Base-by-base conservation (phyloP, 176 grass and related monocot genomes). In the Eragrostis nindensis region DNA sequence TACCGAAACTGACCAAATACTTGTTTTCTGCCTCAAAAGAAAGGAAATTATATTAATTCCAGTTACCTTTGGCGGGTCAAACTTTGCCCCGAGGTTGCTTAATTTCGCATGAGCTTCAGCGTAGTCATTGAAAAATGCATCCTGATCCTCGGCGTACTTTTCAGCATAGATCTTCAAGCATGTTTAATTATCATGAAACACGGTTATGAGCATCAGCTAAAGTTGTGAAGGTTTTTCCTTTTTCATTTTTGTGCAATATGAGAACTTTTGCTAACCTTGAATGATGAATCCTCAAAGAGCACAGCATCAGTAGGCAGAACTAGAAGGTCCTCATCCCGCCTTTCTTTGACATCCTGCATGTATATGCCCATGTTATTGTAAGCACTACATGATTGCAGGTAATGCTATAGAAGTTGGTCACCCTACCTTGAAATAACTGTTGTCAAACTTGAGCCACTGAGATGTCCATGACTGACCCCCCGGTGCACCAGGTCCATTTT, bases 61-160 rank as follows among this genome's bases (percentile, higher is more conserved):
- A 45, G 25, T 36, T 86, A 94, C 95, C 90, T 92, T 91, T 50
- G 92, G 85, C 57, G 86, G 95, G 73, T 94, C 77, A 83, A 94
- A 98, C 71, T 91, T 98, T 19, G 95, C 86, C 22, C 95, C 95
- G 3, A 94, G 90, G 83, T 92, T 98, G 87, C 95, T 98, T 47
- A 98, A 76, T 85, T 94, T 98, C 66, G 95, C 95, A 91, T 98
- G 95, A 83, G 95, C 90, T 92, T 94, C 92, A 66, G 95, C 90
- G 13, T 94, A 98, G 78, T 98, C 90, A 41, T 86, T 52, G 41
- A 98, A 98, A 87, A 98, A 98, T 39, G 81, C 62, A 85, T 92
- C 90, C 67, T 98, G 90, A 47, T 94, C 90, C 77, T 66, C 71
- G 2, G 92, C 86, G n/a, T 98, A 98, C 67, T 92, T 98, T 15